Base-by-base conservation (phyloP, 148 eudicot species). In the Arctostaphylos glauca region DNA sequence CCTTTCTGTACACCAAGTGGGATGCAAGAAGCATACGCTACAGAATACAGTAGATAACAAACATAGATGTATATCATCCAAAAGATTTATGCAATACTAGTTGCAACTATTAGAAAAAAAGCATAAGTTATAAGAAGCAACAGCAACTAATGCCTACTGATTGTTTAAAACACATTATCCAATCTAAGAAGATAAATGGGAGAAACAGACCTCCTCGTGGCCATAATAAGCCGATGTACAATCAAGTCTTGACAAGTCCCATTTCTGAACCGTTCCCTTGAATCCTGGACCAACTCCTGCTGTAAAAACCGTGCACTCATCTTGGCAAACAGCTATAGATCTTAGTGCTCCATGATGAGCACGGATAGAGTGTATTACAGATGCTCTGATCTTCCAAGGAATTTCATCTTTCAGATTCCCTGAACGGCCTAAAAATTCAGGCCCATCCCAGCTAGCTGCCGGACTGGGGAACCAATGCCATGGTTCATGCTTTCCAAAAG, bases 381-480 rank as follows among this genome's bases (percentile, higher is more conserved):
- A 91, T 83, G 99, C 93, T 91, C 91, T 91, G 81, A 96, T 91
- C 92, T 94, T 96, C 99, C 99, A 96, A 73, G 97, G 98, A 85
- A 88, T 90, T 81, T 94, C 99, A 84, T 96, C 98, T 87, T 92
- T 96, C 80, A 83, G 71, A 78, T 90, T 87, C 85, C 97, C 95
- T 86, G 84, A 86, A 84, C 96, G 98, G 82, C 90, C 90, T 76
- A 92, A 84, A 89, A 89, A 92, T 87, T 91, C 93, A 77, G 92
- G 94, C 70, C 93, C 97, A 73, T 93, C 93, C 97, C 93, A 96
- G 88, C 88, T 88, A 86, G 92, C 79, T 80, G 98, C 91, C 53
- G 95, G 92, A 86, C 94, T 91, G 54, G 97, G 94, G 80, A 93
- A 96, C 99, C 99, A 96, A 83, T 89, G 89, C 99, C 99, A 96